These are phyloP conservation scores for Trichoderma sp. DNA, from an alignment of 2,329 filamentous ascomycete genomes.

Conservation along the genomic window DNA sequence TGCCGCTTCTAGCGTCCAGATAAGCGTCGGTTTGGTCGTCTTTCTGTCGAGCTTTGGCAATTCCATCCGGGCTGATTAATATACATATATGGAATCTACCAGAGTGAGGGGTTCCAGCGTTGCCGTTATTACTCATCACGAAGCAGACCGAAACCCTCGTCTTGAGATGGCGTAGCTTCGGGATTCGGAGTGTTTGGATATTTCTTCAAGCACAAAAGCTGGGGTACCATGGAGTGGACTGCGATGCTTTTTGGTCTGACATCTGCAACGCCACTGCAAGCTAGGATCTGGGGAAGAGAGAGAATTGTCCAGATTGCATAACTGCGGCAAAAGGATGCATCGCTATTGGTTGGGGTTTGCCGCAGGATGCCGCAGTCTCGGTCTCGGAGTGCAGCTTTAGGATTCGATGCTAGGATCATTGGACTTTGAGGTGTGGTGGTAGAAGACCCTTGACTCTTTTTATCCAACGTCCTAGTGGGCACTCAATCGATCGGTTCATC, in stretches of 20 bases:
- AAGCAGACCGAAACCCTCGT: not conserved
- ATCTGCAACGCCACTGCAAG: not conserved
- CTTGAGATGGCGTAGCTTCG: conserved; percentile 1
- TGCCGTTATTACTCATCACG: conserved; percentile 2
- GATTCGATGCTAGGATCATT: not conserved
- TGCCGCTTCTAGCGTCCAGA: not conserved
- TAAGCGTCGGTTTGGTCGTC: not conserved
- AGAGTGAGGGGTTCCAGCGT: conserved; percentile 6
- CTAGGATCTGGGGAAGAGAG: not conserved
- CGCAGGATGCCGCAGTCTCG: conserved; percentile 13
- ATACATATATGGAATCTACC: not conserved
- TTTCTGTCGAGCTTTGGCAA: not conserved
- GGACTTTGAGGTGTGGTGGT: not conserved
- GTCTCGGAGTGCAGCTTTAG: not conserved
- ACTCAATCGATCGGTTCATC: not conserved
- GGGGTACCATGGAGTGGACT: not conserved
- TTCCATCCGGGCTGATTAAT: conserved; percentile 3
- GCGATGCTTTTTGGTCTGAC: not conserved
- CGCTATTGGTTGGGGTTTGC: not conserved
- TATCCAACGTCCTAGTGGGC: not conserved
- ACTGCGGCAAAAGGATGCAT: conserved; percentile 9
- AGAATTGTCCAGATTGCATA: not conserved
- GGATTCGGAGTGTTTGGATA: conserved; percentile 1
- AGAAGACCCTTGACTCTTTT: not conserved
- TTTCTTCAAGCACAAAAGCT: not conserved